These are phyloP conservation scores for Epichloe gansuensis DNA, from an alignment of 2,329 filamentous ascomycete genomes.

Conservation along the genomic window DNA sequence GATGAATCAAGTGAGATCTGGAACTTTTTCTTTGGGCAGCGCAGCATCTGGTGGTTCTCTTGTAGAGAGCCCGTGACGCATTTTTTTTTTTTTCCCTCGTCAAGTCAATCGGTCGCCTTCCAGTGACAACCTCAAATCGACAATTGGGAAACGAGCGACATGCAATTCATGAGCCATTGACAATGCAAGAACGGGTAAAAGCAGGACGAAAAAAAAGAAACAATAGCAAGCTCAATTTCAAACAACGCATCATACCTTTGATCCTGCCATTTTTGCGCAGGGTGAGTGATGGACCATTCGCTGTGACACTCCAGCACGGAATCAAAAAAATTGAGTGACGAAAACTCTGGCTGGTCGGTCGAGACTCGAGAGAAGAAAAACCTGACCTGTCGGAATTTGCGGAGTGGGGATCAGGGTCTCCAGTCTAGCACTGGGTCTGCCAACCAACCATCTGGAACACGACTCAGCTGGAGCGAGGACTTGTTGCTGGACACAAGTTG, in stretches of 20 bases:
- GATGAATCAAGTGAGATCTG: neutral
- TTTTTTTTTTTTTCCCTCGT: neutral
- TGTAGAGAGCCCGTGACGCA: neutral
- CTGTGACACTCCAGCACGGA: neutral
- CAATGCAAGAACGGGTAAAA: neutral
- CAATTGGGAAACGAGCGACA: neutral
- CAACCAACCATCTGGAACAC: too few species aligned
- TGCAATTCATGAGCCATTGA: neutral
- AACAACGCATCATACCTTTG: conserved; percentile 8
- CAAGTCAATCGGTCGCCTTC: neutral
- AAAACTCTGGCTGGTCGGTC: neutral
- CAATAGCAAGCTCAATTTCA: too few species aligned
- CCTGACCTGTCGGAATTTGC: conserved; percentile 1
- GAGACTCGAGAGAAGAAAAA: conserved; percentile 1
- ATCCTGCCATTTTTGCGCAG: conserved; percentile 10
- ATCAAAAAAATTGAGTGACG: conserved; percentile 1
- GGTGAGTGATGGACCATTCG: neutral
- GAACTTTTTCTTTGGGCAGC: neutral
- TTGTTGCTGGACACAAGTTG: neutral
- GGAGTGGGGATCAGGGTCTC: neutral
- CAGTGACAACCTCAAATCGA: conserved; percentile 1
- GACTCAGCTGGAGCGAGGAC: too few species aligned
- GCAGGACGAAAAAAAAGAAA: neutral
- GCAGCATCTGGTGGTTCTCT: neutral
- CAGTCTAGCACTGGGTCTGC: neutral